Evolutionary conservation across 2,329 filamentous ascomycete species (phyloP), one percentile per base, ranked within the genome.

Genomic region (Ceratocystis destructans): DNA sequence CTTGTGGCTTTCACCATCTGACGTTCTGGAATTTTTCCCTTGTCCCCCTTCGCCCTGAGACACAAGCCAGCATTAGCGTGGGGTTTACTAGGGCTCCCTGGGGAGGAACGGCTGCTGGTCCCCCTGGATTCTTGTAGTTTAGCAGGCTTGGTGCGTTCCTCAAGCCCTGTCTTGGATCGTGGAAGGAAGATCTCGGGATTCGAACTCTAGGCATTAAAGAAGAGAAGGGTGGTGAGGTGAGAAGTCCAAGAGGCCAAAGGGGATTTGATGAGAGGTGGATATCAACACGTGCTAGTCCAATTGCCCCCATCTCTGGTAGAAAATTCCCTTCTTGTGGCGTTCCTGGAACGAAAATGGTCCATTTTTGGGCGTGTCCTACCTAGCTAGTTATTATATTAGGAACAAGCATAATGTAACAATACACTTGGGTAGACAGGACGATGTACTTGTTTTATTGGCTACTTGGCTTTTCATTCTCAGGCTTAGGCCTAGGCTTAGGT

Each of bases 161-260:
- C 28, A 59, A 59, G 55, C 55, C 55, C 33, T 37, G 28, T 59
- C 28, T 37, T 59, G 55, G 55, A 59, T 59, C 55, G 55, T 59
- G 15, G 28, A 53, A 53, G 48, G 55, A 59, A 37, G 28, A 59
- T 59, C 28, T 59, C 20, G 55, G 7, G 55, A 59, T 59, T 59
- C 17, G 22, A 33, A 4, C 28, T 31, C 8, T 15, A 57, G 53
- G 53, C 22, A 57, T 57, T 57, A 28, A 57, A 33, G 25, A 57
- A 28, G 53, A 25, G 53, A 57, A 57, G 53, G 15, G 53, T 28
- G 22, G 53, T n/a, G 25, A 33, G 22, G 53, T n/a, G 25, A 33
- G 25, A 25, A 8, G 17, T 25, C 22, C 53, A 2, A n/a, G 22
- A 20, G 46, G n/a, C 17, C 5, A 20, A 50, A 41, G 37, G 37